Evolutionary conservation across 2,329 filamentous ascomycete species (phyloP).

Genomic region (Paraphaeosphaeria minitans): DNA sequence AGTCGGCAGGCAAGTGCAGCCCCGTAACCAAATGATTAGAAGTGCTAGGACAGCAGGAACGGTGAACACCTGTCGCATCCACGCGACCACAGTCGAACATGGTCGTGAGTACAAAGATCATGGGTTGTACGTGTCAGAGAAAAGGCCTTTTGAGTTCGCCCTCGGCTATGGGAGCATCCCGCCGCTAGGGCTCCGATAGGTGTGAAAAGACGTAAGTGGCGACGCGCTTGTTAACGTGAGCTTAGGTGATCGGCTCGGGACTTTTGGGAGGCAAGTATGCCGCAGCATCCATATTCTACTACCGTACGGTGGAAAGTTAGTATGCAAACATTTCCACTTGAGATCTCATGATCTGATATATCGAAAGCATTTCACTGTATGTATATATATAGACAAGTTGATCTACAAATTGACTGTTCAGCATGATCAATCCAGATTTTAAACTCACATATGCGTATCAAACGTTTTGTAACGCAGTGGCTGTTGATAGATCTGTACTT

Average conservation of each 20-base stretch:
- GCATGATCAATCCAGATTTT: no score
- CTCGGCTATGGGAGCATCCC: background rate
- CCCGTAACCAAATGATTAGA: background rate
- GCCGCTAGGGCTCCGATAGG: background rate
- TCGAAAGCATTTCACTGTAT: no score
- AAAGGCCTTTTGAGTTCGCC: background rate
- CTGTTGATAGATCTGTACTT: no score
- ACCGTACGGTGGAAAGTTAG: background rate
- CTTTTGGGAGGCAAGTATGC: background rate
- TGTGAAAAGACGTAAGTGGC: background rate
- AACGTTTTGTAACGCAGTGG: no score
- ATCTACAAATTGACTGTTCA: no score
- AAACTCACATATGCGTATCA: no score
- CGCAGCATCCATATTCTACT: background rate
- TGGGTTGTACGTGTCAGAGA: background rate
- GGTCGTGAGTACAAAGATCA: background rate
- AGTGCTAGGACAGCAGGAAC: background rate
- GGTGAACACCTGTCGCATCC: background rate
- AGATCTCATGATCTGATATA: background rate
- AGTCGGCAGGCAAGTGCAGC: background rate
- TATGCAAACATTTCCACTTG: background rate
- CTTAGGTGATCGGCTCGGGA: background rate
- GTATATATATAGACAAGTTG: no score
- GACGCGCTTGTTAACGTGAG: background rate
- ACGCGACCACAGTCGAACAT: background rate